Evolutionary conservation across 2,329 filamentous ascomycete species (phyloP).

Genomic region (Neofusicoccum umdonicola): DNA sequence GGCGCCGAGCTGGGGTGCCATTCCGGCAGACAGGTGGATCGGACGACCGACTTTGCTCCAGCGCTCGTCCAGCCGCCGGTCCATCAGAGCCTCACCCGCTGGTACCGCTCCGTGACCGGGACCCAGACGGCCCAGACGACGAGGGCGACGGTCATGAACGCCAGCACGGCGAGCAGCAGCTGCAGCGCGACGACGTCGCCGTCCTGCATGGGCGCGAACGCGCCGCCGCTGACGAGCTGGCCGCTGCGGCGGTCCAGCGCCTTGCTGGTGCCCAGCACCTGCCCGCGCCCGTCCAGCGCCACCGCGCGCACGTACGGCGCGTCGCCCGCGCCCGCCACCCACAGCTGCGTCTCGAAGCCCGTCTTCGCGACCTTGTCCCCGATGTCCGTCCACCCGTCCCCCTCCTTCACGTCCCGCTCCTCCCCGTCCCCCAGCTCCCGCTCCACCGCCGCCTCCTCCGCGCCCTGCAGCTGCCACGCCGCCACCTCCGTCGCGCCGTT

Average conservation of each 20-base stretch:
- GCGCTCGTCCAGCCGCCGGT: too few species aligned
- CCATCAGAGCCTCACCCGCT: neutral
- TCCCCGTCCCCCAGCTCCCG: too few species aligned
- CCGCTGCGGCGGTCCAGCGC: conserved; percentile 2
- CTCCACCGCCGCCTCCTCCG: neutral
- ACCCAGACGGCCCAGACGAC: neutral
- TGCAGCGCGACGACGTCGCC: neutral
- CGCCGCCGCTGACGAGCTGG: neutral
- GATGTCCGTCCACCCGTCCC: conserved; percentile 43
- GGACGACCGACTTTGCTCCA: too few species aligned
- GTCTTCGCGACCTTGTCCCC: conserved; percentile 37
- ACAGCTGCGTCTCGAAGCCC: conserved; percentile 7
- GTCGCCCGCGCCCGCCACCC: neutral
- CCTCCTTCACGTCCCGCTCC: neutral
- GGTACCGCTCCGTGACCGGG: neutral
- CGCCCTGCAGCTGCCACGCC: conserved; percentile 28
- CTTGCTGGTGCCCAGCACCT: neutral
- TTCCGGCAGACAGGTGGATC: too few species aligned
- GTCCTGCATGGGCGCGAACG: neutral
- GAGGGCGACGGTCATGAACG: neutral
- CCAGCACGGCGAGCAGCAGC: neutral
- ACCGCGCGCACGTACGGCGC: neutral
- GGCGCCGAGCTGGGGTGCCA: too few species aligned
- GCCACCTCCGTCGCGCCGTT: conserved; percentile 30
- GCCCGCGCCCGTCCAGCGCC: conserved; percentile 1